Evolutionary conservation across 2,329 filamentous ascomycete genomes (phyloP).

Genomic region (Teratosphaeria nubilosa): DNA sequence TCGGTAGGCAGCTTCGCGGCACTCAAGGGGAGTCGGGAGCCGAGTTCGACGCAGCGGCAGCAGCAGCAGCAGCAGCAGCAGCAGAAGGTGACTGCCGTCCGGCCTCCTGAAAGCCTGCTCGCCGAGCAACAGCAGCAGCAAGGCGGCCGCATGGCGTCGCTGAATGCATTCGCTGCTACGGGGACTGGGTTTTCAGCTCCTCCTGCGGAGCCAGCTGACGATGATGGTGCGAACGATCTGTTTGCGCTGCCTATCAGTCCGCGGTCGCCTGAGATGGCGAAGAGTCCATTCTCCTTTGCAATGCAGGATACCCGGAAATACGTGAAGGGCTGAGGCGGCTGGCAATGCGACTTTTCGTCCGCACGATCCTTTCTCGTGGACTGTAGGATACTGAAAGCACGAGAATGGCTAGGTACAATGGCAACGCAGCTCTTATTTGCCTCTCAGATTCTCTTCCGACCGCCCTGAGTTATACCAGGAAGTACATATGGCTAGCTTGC

Average conservation of each 20-base stretch:
- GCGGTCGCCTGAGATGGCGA: constrained; percentile 73
- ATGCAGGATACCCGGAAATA: constrained; percentile 30
- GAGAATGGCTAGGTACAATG: background rate
- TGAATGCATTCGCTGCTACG: constrained; percentile 32
- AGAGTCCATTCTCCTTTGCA: constrained; percentile 60
- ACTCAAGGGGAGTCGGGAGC: constrained; percentile 39
- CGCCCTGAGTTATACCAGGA: too few species aligned
- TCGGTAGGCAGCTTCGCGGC: constrained; percentile 48
- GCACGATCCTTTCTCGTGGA: background rate
- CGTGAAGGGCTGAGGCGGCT: constrained; percentile 9
- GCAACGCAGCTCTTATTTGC: too few species aligned
- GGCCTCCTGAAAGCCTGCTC: constrained; percentile 26
- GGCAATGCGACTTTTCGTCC: background rate
- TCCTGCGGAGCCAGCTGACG: constrained; percentile 1
- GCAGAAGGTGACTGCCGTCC: constrained; percentile 14
- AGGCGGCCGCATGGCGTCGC: constrained; percentile 28
- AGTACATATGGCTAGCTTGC: too few species aligned
- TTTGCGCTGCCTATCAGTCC: constrained; percentile 84
- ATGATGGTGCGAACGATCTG: constrained; percentile 62
- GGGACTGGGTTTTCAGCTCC: background rate
- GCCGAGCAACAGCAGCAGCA: too few species aligned
- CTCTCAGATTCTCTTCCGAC: too few species aligned
- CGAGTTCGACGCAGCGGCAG: constrained; percentile 26
- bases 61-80: too few species aligned
- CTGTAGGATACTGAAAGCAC: too few species aligned